Evolutionary conservation across 148 eudicot genomes (phyloP), one percentile per base, ranked within the genome.

Genomic region (Vaccinium corymbosum): DNA sequence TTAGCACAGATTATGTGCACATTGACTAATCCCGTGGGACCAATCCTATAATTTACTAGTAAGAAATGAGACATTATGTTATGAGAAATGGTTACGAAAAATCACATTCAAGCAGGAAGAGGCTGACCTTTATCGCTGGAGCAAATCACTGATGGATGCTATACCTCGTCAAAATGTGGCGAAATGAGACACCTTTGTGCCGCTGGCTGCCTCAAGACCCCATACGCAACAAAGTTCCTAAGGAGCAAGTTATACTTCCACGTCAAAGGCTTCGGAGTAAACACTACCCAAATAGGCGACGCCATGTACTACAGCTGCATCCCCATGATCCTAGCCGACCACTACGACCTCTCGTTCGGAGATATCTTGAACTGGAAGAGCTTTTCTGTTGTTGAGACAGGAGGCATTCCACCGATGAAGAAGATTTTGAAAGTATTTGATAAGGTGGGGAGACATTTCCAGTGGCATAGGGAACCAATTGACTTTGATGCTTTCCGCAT

Each of bases 211-310:
- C 89, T 97, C 25, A 89, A 86, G 7, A 92, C 95, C 2, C 94
- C 99, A 0, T 96, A 96, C 85, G 85, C 93, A 0, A 92, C 91
- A 62, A 90, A 93, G n/a, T 92, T 94, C 10, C 88, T 96, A 0
- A 59, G 88, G 9, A 97, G 97, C 88, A 94, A 92, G 84, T 97
- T 85, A 84, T 94, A 98, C 88, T 88, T 97, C 32, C 99, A 94
- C 72, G 94, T 91, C 20, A 97, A 94, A 82, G 99, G 99, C 15
- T 97, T 86, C 80, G 99, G 94, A 86, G 98, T 97, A 17, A 97
- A 97, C 88, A 94, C 97, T 0, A 97, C 99, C 9, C 94, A 95
- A 7, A 82, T 94, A 0, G 99, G 94, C 1, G 99, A 97, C 32
- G 91, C 99, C 10, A n/a, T 97, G 12, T 97, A 87, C 86, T 93